Conservation (phyloP, 257 asterid species). For the Nyctanthes arbortristis region DNA sequence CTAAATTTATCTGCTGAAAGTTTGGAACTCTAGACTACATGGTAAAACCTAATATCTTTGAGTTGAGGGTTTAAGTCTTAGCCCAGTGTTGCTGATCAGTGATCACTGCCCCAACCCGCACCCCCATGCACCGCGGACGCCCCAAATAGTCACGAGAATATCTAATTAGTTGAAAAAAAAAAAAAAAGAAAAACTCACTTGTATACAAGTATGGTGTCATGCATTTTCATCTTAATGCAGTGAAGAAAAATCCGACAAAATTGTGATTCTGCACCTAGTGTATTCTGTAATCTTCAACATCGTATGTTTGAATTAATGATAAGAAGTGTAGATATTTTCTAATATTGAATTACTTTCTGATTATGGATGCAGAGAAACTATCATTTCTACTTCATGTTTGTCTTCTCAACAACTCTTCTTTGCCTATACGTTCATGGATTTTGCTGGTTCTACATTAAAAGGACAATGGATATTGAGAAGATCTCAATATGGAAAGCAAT, state of each 20-base stretch:
- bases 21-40: not conserved
- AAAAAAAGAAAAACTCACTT: not conserved
- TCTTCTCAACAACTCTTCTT: slow-evolving; percentile 61
- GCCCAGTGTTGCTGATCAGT: not conserved
- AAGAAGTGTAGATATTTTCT: not conserved
- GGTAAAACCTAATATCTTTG: too few species aligned
- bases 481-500: slow-evolving; percentile 60
- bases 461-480: slow-evolving; percentile 55
- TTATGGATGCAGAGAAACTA: slow-evolving; percentile 76
- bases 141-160: not conserved
- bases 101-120: not conserved
- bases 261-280: not conserved
- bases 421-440: slow-evolving; percentile 73
- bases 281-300: not conserved
- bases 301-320: not conserved
- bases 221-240: not conserved
- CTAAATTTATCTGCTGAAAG: not conserved
- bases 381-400: slow-evolving; percentile 88
- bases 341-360: slow-evolving; percentile 11
- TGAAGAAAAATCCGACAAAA: not conserved
- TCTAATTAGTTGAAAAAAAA: not conserved
- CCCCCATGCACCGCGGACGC: too few species aligned
- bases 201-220: not conserved
- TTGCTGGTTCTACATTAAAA: slow-evolving; percentile 67
- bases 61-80: not conserved